Evolutionary conservation across 148 eudicot genomes (phyloP).

Genomic region (Heliosperma pusillum): DNA sequence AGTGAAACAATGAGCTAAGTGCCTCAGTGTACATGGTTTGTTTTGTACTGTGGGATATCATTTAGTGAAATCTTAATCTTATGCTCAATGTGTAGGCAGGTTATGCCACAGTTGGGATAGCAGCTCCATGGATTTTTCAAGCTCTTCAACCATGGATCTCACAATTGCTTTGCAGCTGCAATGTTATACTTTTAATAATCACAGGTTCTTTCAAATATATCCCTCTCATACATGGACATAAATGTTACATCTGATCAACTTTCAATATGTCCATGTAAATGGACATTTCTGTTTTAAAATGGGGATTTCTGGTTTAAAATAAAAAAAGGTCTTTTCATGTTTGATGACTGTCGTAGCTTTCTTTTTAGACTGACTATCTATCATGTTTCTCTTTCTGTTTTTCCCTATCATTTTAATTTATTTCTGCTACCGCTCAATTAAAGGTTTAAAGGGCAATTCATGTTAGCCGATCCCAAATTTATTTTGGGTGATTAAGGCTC

Average conservation of each 20-base stretch:
- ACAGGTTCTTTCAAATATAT: conserved; percentile 50
- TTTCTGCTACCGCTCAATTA: too few relatives aligned
- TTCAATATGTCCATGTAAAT: conserved; percentile 8
- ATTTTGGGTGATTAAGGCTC: too few relatives aligned
- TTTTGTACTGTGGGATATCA: too few relatives aligned
- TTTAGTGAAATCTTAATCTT: conserved; percentile 16
- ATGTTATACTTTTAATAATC: conserved; percentile 60
- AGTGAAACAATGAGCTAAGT: neutral
- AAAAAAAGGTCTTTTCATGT: too few relatives aligned
- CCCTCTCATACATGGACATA: neutral
- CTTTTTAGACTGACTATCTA: neutral
- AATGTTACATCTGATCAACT: neutral
- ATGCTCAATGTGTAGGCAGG: conserved; percentile 61
- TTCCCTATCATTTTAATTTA: neutral
- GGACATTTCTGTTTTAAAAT: neutral
- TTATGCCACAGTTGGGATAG: conserved; percentile 73
- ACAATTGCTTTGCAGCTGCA: conserved; percentile 80
- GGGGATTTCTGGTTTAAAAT: neutral
- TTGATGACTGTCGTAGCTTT: too few relatives aligned
- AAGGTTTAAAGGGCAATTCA: too few relatives aligned
- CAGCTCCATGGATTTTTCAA: conserved; percentile 78
- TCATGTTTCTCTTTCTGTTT: neutral
- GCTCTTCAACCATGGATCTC: conserved; percentile 46
- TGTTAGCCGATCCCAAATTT: too few relatives aligned
- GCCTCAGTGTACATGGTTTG: neutral